These are phyloP conservation scores for Candida jianshihensis DNA, from an alignment of 805 yeast genomes.

Conservation along the genomic window DNA sequence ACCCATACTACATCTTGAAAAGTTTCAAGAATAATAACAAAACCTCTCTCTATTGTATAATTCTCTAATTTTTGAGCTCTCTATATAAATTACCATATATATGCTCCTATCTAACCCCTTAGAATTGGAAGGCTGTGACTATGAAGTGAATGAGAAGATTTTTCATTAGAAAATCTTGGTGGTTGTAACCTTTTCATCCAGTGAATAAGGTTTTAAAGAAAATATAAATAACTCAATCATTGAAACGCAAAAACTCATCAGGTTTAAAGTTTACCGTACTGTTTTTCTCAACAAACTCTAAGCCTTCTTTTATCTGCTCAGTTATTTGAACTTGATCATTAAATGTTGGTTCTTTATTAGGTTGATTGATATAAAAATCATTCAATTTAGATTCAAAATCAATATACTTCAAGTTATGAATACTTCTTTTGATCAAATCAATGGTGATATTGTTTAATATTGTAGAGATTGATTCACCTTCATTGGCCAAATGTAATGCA, in stretches of 20 bases:
- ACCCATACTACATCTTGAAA: too few relatives aligned
- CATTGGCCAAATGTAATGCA: slow-evolving; percentile 16
- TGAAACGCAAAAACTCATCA: slow-evolving; percentile 8
- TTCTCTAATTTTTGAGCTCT: too few relatives aligned
- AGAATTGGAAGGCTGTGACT: too few relatives aligned
- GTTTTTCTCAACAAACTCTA: slow-evolving; percentile 4
- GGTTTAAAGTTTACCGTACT: slow-evolving; percentile 4
- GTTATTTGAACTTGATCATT: background rate
- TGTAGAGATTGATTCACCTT: slow-evolving; percentile 15
- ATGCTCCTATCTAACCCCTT: too few relatives aligned
- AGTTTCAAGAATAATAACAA: too few relatives aligned
- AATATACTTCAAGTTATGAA: slow-evolving; percentile 2
- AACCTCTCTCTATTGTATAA: too few relatives aligned
- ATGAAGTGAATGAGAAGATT: too few relatives aligned
- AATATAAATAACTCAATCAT: background rate
- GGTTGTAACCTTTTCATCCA: background rate
- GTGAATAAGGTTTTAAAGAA: background rate
- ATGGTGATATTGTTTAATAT: slow-evolving; percentile 2
- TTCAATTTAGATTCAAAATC: slow-evolving; percentile 1
- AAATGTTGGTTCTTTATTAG: background rate
- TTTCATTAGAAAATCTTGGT: background rate
- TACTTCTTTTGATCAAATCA: slow-evolving; percentile 2
- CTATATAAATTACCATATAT: too few relatives aligned
- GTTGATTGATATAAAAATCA: background rate
- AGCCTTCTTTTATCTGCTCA: slow-evolving; percentile 3